Evolutionary conservation across 495 filamentous ascomycete species (phyloP), one percentile per base, ranked within the genome.

Genomic region (Aspergillus bridgeri): DNA sequence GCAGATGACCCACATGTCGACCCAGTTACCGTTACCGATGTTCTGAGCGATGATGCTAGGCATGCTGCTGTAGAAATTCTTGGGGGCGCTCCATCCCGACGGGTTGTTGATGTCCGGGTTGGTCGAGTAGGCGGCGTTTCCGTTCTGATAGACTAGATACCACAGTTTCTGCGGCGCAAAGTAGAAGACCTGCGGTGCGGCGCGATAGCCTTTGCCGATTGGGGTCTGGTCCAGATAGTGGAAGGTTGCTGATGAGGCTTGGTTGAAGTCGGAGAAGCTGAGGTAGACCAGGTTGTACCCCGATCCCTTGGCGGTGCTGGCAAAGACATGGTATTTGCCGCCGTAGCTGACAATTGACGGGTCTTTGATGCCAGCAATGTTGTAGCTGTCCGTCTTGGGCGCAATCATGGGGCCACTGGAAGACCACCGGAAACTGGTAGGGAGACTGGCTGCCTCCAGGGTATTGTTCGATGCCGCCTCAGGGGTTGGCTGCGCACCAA

Each of bases 281-380:
- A 52, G 21, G 49, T 52, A 52, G 13, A 52, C 49, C 27, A 52
- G 49, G 17, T 33, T 52, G 17, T 52, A 52, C n/a, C 49, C 49
- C 6, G 49, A 33, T n/a, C 13, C 49, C 21, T 52, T 52, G 0
- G 49, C 49, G 18, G 49, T 52, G 13, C 49, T 52, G 8, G 24
- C 27, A 20, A 52, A 52, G 5, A 52, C 49, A 38, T 52, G 49
- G 13, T 52, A 52, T 7, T 19, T 38, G 15, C 49, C 49, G 17
- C 20, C 24, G 3, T 33, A 7, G 15, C 20, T n/a, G 27, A 52
- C 25, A 33, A 52, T 52, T 9, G 49, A 52, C 5, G 49, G 49
- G 27, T 52, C 49, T 9, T 52, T 52, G 9, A 52, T n/a, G 5
- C 49, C 49, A 19, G 49, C 49, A n/a, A 52, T 38, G 15, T 52